Base-by-base conservation (phyloP, 2,329 filamentous ascomycete species). In the Fusarium napiforme region DNA sequence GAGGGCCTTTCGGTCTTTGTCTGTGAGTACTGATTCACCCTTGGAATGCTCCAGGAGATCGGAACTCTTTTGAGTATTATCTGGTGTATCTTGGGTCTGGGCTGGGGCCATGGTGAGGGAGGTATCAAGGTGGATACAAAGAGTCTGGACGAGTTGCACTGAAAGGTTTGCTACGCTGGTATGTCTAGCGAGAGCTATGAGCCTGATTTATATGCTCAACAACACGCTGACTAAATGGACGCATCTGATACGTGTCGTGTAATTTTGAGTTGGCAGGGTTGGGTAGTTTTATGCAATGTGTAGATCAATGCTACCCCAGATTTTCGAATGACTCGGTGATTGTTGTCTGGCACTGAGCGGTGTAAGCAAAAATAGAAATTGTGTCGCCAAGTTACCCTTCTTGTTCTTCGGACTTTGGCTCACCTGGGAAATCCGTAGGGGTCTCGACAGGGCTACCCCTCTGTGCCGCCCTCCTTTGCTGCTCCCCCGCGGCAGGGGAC, bases 41-140 rank as follows among this genome's bases (percentile, higher is more conserved):
- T 64, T 64, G 5, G 60, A 32, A 12, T 34, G 42, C 9, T 49
- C 58, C 28, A 61, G 40, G 23, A 63, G 56, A 34, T 64, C 56
- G 2, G 36, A 39, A 21, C 60, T 64, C 60, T 61, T 64, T 42
- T 46, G 50, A 21, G 50, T 18, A n/a, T 21, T 28, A 34, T 55
- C 50, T 7, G 23, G 5, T 28, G 50, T 55, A 14, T 55, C 34
- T 18, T 40, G 34, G 7, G 19, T 55, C 34, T 39, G 50, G 5
- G 50, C 34, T 15, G 23, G 50, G 1, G 50, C 32, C 50, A 40
- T 40, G 6, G 14, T 55, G 14, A n/a, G 5, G 7, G 14, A 3
- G 14, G 16, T 18, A 5, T 39, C 0, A 21, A 18, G 23, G 7
- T 9, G 9, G 9, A 9, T 21, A 2, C 1, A 6, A 28, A 21